These are phyloP conservation scores for Suhomyces tanzawaensis DNA, from an alignment of 805 yeast species.

Conservation along the genomic window DNA sequence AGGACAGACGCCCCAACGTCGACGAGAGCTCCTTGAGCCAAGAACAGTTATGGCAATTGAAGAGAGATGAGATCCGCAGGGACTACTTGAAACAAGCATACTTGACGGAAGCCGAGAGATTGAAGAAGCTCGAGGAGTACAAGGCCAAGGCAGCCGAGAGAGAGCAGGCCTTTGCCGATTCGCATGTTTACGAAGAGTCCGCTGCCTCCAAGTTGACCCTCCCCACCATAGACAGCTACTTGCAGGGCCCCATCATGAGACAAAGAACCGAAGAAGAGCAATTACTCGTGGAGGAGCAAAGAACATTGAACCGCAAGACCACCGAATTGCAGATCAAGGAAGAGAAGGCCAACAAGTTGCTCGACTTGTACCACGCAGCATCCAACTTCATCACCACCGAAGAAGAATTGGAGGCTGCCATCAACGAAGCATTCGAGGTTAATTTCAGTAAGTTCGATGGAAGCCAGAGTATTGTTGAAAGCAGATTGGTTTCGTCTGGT, in stretches of 20 bases:
- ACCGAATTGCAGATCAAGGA: slow-evolving; percentile 52
- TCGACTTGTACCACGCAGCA: slow-evolving; percentile 72
- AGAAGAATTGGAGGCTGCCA: slow-evolving; percentile 55
- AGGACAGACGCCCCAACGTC: slow-evolving; percentile 32
- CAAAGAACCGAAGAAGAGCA: slow-evolving; percentile 70
- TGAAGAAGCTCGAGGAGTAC: slow-evolving; percentile 36
- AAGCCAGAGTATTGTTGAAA: slow-evolving; percentile 31
- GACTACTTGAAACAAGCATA: slow-evolving; percentile 65
- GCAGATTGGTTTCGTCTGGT: slow-evolving; percentile 32
- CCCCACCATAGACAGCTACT: slow-evolving; percentile 71
- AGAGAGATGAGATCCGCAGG: slow-evolving; percentile 67
- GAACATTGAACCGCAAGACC: slow-evolving; percentile 63
- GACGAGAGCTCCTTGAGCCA: slow-evolving; percentile 28
- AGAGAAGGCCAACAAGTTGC: slow-evolving; percentile 51
- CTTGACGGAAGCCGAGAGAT: slow-evolving; percentile 49
- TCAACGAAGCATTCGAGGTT: slow-evolving; percentile 55
- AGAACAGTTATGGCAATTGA: slow-evolving; percentile 46
- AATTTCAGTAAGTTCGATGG: slow-evolving; percentile 34
- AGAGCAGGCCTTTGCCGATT: slow-evolving; percentile 21
- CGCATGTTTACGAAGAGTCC: slow-evolving; percentile 39
- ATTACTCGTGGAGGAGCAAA: slow-evolving; percentile 53
- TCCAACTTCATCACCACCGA: slow-evolving; percentile 71
- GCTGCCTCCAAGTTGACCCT: slow-evolving; percentile 64
- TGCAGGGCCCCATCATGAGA: slow-evolving; percentile 69
- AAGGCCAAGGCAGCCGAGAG: slow-evolving; percentile 29